phyloP scores from a whole-genome alignment of 1,284 basidiomycete genomes.

The Somion occarium region DNA sequence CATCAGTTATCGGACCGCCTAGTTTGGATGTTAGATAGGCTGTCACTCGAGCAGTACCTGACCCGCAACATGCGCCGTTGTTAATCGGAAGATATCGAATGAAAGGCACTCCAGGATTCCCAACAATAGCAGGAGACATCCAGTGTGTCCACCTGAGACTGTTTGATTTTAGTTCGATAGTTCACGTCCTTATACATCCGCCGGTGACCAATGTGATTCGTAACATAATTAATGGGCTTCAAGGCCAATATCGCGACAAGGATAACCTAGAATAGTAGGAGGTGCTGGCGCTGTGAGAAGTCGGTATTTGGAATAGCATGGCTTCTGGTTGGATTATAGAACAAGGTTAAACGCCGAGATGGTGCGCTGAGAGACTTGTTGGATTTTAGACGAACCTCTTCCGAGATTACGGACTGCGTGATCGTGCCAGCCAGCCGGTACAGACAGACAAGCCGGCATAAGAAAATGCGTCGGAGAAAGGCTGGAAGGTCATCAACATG shows the following conservation, averaged over 20 bases:
- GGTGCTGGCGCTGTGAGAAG: background rate
- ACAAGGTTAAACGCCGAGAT: slow-evolving; percentile 3
- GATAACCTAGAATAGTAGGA: background rate
- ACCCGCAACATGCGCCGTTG: background rate
- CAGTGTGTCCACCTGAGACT: too few relatives aligned
- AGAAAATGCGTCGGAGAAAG: background rate
- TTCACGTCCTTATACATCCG: background rate
- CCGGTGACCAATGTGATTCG: background rate
- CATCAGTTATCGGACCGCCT: too few relatives aligned
- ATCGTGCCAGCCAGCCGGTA: background rate
- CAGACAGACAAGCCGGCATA: background rate
- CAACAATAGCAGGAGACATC: too few relatives aligned
- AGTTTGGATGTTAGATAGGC: background rate
- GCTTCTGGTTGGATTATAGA: background rate
- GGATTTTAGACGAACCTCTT: background rate
- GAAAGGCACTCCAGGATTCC: too few relatives aligned
- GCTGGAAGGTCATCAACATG: background rate
- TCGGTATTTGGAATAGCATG: background rate
- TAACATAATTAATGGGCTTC: background rate
- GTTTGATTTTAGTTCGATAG: background rate
- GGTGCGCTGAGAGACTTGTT: background rate
- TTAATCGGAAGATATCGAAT: background rate
- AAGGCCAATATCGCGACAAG: background rate
- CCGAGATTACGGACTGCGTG: background rate
- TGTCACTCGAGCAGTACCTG: background rate